A percentile compares a stretch with the other conserved stretches of the same genome.
These are phyloP conservation scores for Colletotrichum gloeosporioides DNA, from an alignment of 2,329 filamentous ascomycete genomes.

Conservation along the genomic window DNA sequence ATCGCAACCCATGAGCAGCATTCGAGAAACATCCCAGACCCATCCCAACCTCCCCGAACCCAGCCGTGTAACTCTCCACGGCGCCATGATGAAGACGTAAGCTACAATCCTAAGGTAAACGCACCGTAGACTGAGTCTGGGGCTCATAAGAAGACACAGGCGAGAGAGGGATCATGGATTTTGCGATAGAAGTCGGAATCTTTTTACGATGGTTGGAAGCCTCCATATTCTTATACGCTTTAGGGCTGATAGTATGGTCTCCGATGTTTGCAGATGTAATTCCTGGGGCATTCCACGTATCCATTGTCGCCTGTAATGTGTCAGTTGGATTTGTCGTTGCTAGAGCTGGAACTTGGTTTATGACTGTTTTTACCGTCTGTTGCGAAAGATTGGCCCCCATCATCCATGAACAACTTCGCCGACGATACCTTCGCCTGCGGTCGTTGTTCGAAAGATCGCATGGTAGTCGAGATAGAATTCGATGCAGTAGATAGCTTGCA, in stretches of 20 bases:
- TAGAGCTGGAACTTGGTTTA: neutral
- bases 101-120: too few relatives aligned
- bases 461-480: too few relatives aligned
- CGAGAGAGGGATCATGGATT: neutral
- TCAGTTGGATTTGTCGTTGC: neutral
- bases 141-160: neutral
- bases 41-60: neutral
- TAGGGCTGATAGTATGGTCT: neutral
- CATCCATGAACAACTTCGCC: too few relatives aligned
- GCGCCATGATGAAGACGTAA: neutral
- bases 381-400: neutral
- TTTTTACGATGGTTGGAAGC: neutral
- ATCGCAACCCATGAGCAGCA: neutral
- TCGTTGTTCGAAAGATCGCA: too few relatives aligned
- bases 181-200: neutral
- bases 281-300: neutral
- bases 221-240: neutral
- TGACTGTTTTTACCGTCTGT: neutral
- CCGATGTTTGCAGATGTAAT: neutral
- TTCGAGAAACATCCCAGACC: neutral
- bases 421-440: too few relatives aligned
- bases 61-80: neutral
- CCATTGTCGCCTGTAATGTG: neutral
- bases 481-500: too few relatives aligned
- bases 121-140: fast-evolving